Evolutionary conservation across 192 early-diverging fungal species (phyloP).

Genomic region (Phycomyces blakesleeanus): DNA sequence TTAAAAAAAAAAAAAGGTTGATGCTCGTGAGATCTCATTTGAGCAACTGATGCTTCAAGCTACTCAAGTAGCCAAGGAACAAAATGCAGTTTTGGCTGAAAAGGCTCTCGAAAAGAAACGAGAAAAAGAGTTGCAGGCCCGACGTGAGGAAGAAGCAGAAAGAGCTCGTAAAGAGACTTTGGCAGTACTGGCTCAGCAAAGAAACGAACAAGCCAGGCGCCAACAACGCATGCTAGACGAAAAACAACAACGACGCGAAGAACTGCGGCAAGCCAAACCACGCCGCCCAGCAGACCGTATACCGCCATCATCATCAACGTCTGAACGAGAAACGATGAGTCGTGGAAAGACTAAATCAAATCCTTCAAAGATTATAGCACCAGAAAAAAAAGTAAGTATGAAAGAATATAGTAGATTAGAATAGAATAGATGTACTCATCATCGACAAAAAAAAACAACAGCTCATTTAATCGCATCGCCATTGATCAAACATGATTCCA

Average conservation of each 20-base stretch:
- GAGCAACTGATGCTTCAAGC: conserved; percentile 21
- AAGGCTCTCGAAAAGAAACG: conserved; percentile 14
- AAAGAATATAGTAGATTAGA: background rate
- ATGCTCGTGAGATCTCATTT: conserved; percentile 10
- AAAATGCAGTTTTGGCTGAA: conserved; percentile 15
- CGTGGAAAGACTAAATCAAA: background rate
- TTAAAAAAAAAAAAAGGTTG: conserved; percentile 1
- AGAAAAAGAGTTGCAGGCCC: conserved; percentile 4
- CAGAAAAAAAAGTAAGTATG: conserved; percentile 12
- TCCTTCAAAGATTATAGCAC: conserved; percentile 1
- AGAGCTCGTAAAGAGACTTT: conserved; percentile 2
- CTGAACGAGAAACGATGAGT: background rate
- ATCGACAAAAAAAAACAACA: background rate
- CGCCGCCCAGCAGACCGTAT: background rate
- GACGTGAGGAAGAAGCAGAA: conserved; percentile 2
- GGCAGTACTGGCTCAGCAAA: background rate
- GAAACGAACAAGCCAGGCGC: background rate
- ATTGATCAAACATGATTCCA: no score
- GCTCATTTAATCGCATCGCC: no score
- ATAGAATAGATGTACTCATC: background rate
- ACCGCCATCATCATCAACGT: background rate
- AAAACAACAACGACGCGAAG: background rate
- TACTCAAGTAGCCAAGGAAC: conserved; percentile 18
- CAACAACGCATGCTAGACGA: conserved; percentile 1
- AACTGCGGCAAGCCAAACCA: background rate